Evolutionary conservation across 139 green algal genomes (phyloP).

Genomic region (Chlamydomonas asymmetrica): DNA sequence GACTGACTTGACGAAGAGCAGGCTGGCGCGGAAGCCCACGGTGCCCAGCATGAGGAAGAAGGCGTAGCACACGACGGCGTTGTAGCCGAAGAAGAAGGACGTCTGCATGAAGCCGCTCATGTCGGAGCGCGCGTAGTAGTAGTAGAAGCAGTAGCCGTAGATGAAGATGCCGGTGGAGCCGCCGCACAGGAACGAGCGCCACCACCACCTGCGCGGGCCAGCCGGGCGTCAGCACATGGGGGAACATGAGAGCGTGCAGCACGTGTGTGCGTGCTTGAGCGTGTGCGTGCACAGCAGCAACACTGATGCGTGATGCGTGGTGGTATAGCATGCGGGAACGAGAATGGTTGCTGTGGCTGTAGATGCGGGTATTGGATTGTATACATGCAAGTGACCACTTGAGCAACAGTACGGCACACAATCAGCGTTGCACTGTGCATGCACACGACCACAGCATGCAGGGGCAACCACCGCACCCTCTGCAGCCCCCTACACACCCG

Average conservation of each 20-base stretch:
- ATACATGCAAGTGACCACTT: no score
- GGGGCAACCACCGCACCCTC: no score
- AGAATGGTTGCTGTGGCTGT: no score
- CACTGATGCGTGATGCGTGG: no score
- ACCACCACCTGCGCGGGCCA: constrained; percentile 91
- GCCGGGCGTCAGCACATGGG: neutral
- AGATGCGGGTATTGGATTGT: no score
- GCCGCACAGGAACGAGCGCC: constrained; percentile 93
- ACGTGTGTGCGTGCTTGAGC: neutral
- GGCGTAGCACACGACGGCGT: constrained; percentile 73
- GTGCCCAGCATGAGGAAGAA: constrained; percentile 88
- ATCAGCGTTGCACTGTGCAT: no score
- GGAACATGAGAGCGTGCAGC: neutral
- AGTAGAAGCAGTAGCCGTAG: constrained; percentile 98
- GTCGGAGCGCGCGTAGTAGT: constrained; percentile 84
- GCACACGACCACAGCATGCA: no score
- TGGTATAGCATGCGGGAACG: no score
- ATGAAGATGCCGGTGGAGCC: constrained; percentile 95
- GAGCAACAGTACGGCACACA: no score
- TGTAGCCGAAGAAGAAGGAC: constrained; percentile 86
- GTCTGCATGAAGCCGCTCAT: constrained; percentile 88
- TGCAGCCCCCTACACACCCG: no score
- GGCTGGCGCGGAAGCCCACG: constrained; percentile 72
- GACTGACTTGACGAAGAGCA: constrained; percentile 78
- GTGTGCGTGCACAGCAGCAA: no score